These are phyloP conservation scores for Madurella mycetomatis DNA, from an alignment of 2,329 filamentous ascomycete genomes.

Conservation along the genomic window DNA sequence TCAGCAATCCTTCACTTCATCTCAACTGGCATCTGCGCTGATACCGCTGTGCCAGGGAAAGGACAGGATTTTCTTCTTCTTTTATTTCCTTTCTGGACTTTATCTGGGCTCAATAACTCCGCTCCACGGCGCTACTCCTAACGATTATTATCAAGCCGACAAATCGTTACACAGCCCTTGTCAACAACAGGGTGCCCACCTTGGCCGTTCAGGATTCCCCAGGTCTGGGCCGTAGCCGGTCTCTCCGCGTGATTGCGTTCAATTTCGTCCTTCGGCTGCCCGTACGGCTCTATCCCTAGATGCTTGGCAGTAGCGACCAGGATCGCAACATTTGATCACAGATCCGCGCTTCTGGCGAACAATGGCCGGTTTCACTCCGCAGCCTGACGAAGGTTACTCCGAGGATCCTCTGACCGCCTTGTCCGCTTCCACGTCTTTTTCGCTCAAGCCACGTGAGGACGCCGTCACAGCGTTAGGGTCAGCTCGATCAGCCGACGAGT, in stretches of 20 bases:
- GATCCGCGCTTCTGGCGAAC: slow-evolving; percentile 2
- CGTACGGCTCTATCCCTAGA: background rate
- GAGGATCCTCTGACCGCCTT: slow-evolving; percentile 59
- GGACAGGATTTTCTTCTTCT: too few species aligned
- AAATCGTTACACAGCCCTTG: background rate
- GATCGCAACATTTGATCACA: slow-evolving; percentile 1
- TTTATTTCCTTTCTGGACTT: too few species aligned
- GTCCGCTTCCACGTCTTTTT: slow-evolving; percentile 30
- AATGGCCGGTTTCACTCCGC: slow-evolving; percentile 29
- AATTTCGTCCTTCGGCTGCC: background rate
- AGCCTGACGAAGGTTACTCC: slow-evolving; percentile 82
- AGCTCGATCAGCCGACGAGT: slow-evolving; percentile 39
- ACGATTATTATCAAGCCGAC: background rate
- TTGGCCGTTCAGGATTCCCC: background rate
- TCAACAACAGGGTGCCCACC: background rate
- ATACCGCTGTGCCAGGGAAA: too few species aligned
- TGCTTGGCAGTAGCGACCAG: background rate
- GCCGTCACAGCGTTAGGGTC: slow-evolving; percentile 29
- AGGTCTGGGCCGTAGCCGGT: background rate
- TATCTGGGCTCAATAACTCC: background rate
- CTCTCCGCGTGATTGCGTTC: background rate
- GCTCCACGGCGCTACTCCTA: background rate
- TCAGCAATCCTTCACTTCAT: too few species aligned
- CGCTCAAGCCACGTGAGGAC: slow-evolving; percentile 27
- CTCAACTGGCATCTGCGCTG: background rate